These are phyloP conservation scores for Puccinia brachypodii DNA, from an alignment of 1,284 basidiomycete species.

Conservation along the genomic window DNA sequence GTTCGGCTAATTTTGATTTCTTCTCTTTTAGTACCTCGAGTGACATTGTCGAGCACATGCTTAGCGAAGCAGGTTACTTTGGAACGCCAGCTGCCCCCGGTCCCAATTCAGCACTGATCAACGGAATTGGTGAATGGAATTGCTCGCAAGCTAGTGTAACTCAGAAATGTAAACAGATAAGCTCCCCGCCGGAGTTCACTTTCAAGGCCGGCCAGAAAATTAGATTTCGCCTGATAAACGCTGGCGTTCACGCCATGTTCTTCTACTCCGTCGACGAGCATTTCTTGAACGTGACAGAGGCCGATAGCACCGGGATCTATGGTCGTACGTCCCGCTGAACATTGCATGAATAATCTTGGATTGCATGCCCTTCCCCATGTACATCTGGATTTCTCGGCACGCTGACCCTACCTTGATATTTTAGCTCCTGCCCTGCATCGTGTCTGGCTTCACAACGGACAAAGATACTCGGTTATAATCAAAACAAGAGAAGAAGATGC, in stretches of 20 bases:
- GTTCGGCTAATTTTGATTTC: conserved; percentile 63
- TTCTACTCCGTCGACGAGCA: conserved; percentile 53
- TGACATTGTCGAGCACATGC: conserved; percentile 36
- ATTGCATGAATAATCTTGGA: no score
- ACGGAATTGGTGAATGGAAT: conserved; percentile 35
- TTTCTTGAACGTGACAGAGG: conserved; percentile 49
- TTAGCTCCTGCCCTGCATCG: no score
- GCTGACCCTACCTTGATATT: no score
- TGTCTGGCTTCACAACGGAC: conserved; percentile 1
- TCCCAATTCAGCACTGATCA: conserved; percentile 37
- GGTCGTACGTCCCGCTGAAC: not conserved
- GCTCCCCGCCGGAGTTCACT: not conserved
- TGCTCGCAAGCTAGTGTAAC: conserved; percentile 15
- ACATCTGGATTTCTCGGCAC: not conserved
- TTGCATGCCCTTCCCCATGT: conserved; percentile 51
- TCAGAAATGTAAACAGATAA: not conserved
- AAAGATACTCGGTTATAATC: conserved; percentile 41
- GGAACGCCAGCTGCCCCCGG: conserved; percentile 55
- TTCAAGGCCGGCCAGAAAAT: conserved; percentile 57
- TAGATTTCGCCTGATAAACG: conserved; percentile 61
- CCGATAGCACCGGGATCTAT: conserved; percentile 26
- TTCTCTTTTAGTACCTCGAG: conserved; percentile 50
- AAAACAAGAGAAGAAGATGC: conserved; percentile 5
- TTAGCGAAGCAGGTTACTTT: conserved; percentile 51
- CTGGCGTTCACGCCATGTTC: conserved; percentile 58